These are phyloP conservation scores for Fusarium udum DNA, from an alignment of 2,329 filamentous ascomycete genomes.

Conservation along the genomic window DNA sequence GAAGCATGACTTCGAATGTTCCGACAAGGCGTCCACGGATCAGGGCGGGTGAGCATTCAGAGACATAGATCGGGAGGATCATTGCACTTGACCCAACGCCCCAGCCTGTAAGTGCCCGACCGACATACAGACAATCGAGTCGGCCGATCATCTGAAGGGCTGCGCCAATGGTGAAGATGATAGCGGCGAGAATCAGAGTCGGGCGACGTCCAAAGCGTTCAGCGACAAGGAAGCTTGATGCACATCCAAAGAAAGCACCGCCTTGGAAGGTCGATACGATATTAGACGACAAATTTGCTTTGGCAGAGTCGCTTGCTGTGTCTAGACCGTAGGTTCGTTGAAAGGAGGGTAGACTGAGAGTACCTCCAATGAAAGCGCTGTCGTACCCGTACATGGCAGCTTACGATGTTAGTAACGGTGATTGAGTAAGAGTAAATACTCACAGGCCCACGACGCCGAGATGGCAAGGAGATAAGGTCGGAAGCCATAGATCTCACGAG, in stretches of 20 bases:
- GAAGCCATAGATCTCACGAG: neutral
- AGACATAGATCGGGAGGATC: neutral
- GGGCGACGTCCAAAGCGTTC: neutral
- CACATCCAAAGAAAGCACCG: neutral
- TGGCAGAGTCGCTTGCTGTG: neutral
- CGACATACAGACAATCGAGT: neutral
- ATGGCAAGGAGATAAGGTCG: neutral
- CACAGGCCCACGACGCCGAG: neutral
- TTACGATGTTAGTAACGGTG: neutral
- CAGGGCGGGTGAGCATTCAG: neutral
- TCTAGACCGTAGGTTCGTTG: neutral
- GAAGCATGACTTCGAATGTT: neutral
- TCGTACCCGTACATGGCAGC: neutral
- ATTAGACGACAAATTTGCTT: neutral
- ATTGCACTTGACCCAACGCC: neutral
- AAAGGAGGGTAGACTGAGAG: neutral
- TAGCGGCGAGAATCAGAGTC: neutral
- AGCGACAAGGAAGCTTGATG: neutral
- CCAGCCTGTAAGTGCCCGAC: neutral
- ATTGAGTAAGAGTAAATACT: accelerated
- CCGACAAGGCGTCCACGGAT: neutral
- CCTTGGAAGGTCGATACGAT: neutral
- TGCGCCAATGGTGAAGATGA: neutral
- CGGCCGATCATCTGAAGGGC: neutral
- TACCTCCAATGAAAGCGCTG: neutral